Conservation (phyloP, 371 early-diverging fungal species). For the Syncephalastrum contaminatum region DNA sequence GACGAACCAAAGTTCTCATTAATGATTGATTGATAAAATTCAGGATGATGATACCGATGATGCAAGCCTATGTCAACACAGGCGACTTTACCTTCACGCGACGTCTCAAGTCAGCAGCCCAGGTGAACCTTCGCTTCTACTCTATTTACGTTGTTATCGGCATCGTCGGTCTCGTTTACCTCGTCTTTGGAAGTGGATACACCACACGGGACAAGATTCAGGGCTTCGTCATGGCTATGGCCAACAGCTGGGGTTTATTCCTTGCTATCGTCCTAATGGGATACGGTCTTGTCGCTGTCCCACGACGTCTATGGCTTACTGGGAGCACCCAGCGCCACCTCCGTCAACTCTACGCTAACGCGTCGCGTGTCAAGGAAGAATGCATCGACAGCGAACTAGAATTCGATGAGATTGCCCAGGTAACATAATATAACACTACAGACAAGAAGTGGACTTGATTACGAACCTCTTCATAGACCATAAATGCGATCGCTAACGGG, state of each 20-base stretch:
- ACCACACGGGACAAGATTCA: conserved; percentile 65
- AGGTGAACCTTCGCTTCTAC: conserved; percentile 82
- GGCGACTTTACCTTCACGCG: conserved; percentile 76
- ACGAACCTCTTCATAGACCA: conserved; percentile 17
- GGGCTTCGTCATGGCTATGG: conserved; percentile 87
- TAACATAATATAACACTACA: conserved; percentile 16
- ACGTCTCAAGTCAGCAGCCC: conserved; percentile 66
- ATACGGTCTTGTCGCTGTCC: conserved; percentile 88
- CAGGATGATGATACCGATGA: conserved; percentile 81
- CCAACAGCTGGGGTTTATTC: conserved; percentile 92
- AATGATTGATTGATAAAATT: neutral
- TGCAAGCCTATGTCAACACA: conserved; percentile 82
- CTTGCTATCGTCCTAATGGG: conserved; percentile 88
- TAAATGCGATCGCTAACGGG: conserved; percentile 27
- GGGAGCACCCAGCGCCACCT: conserved; percentile 63
- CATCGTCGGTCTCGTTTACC: conserved; percentile 69
- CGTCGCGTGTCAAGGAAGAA: conserved; percentile 74
- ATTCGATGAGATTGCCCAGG: conserved; percentile 66
- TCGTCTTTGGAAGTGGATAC: conserved; percentile 59
- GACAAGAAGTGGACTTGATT: neutral
- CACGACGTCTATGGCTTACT: conserved; percentile 80
- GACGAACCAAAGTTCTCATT: conserved; percentile 9
- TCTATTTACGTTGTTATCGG: conserved; percentile 50
- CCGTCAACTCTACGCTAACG: conserved; percentile 64
- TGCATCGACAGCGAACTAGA: conserved; percentile 74